These are phyloP conservation scores for Magnusiomyces sp. DNA, from an alignment of 1,139 yeast species.

Conservation along the genomic window DNA sequence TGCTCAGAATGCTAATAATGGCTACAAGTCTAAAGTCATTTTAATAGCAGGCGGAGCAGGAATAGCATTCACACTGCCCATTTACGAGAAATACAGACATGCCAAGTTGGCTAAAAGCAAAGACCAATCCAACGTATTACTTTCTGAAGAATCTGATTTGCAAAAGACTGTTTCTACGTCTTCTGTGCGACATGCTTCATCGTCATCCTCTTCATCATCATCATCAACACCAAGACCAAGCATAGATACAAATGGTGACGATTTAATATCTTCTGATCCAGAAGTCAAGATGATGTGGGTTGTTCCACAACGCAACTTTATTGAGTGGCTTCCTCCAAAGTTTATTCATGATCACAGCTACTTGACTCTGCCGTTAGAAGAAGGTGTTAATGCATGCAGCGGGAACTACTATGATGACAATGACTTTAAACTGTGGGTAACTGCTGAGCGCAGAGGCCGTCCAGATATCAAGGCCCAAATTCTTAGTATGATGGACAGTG, in stretches of 20 bases:
- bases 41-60: conserved; percentile 28
- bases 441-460: conserved; percentile 19
- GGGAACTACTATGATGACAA: too few species aligned
- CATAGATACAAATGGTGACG: too few species aligned
- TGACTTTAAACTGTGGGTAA: conserved; percentile 17
- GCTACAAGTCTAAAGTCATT: conserved; percentile 14
- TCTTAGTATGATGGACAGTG: conserved; percentile 9
- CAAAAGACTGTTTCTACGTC: not conserved
- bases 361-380: not conserved
- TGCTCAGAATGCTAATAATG: not conserved
- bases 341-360: not conserved
- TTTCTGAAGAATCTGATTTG: not conserved
- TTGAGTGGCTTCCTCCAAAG: conserved; percentile 18
- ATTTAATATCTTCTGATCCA: not conserved
- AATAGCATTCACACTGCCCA: conserved; percentile 26
- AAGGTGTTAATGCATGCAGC: not conserved
- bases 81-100: conserved; percentile 19
- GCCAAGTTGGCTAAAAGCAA: not conserved
- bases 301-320: conserved; percentile 20
- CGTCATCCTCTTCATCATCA: conserved; percentile 9
- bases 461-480: conserved; percentile 18
- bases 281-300: conserved; percentile 24
- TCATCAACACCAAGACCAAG: too few species aligned
- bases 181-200: not conserved
- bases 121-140: not conserved